A percentile compares a stretch with the other conserved stretches of the same genome.
These are phyloP conservation scores for Irpex rosettiformis DNA, from an alignment of 1,284 basidiomycete genomes.

Conservation along the genomic window DNA sequence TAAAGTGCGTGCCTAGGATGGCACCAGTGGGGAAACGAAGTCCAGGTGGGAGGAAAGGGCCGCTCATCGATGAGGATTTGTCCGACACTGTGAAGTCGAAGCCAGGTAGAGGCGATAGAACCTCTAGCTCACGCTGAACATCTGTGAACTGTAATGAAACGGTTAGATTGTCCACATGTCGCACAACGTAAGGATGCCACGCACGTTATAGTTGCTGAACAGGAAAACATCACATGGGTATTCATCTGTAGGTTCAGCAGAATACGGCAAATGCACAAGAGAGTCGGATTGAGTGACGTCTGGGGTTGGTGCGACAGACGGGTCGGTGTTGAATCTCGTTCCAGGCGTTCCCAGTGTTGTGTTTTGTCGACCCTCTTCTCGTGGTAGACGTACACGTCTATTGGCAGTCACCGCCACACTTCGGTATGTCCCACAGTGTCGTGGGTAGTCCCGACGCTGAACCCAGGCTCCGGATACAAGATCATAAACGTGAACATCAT, in stretches of 20 bases:
- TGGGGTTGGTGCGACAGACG: conserved; percentile 34
- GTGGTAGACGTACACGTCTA: conserved; percentile 63
- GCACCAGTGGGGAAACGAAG: conserved; percentile 92
- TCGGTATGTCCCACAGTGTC: conserved; percentile 91
- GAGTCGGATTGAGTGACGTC: conserved; percentile 53
- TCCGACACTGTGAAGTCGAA: conserved; percentile 71
- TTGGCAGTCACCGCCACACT: conserved; percentile 80
- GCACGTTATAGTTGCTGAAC: conserved; percentile 88
- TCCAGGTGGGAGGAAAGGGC: conserved; percentile 81
- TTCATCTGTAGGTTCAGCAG: conserved; percentile 65
- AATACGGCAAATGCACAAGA: conserved; percentile 72
- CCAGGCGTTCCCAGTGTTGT: conserved; percentile 51
- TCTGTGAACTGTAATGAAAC: conserved; percentile 78
- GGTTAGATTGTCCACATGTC: conserved; percentile 2
- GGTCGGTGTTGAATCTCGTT: conserved; percentile 51
- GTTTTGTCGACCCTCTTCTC: conserved; percentile 49
- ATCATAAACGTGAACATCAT: conserved; percentile 88
- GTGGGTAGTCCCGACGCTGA: conserved; percentile 73
- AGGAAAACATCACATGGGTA: conserved; percentile 77
- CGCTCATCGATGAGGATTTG: conserved; percentile 73
- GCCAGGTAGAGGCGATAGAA: conserved; percentile 74
- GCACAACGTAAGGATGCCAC: conserved; percentile 22
- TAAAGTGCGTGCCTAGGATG: conserved; percentile 82
- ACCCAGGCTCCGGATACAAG: conserved; percentile 73
- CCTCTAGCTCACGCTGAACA: conserved; percentile 89